Evolutionary conservation across 2,329 filamentous ascomycete genomes (phyloP).

Genomic region (Myotisia sp.): DNA sequence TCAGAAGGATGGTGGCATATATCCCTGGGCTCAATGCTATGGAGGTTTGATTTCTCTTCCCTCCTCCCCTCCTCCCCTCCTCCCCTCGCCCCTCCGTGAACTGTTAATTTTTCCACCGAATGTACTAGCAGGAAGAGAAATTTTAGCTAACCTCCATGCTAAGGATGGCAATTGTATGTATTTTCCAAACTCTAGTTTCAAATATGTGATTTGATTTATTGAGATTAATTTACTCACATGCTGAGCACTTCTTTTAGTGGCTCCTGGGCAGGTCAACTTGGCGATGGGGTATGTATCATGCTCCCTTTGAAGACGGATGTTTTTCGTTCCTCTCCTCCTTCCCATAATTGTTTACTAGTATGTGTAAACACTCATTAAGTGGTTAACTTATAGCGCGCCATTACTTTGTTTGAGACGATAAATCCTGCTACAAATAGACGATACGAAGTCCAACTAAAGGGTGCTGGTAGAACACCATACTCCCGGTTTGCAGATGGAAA

Average conservation of each 20-base stretch:
- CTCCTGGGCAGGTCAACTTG: slow-evolving; percentile 88
- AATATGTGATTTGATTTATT: slow-evolving; percentile 19
- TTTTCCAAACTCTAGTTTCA: background rate
- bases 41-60: slow-evolving; percentile 49
- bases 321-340: background rate
- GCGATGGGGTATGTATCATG: slow-evolving; percentile 56
- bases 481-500: slow-evolving; percentile 93
- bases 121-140: background rate
- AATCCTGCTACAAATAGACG: slow-evolving; percentile 56
- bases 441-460: slow-evolving; percentile 90
- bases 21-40: slow-evolving; percentile 98
- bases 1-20: slow-evolving; percentile 60
- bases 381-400: slow-evolving; percentile 61
- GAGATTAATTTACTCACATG: too few relatives aligned
- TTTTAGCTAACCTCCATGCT: slow-evolving; percentile 4
- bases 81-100: background rate
- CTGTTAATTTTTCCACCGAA: background rate
- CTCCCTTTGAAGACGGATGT: too few relatives aligned
- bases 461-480: slow-evolving; percentile 85
- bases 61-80: slow-evolving; percentile 6
- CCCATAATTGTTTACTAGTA: background rate
- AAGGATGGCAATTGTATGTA: slow-evolving; percentile 38
- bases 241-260: slow-evolving; percentile 44
- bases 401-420: slow-evolving; percentile 80
- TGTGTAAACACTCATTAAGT: background rate